Conservation (phyloP, 768 basidiomycete genomes). For the Trichaptum fuscoviolaceum region DNA sequence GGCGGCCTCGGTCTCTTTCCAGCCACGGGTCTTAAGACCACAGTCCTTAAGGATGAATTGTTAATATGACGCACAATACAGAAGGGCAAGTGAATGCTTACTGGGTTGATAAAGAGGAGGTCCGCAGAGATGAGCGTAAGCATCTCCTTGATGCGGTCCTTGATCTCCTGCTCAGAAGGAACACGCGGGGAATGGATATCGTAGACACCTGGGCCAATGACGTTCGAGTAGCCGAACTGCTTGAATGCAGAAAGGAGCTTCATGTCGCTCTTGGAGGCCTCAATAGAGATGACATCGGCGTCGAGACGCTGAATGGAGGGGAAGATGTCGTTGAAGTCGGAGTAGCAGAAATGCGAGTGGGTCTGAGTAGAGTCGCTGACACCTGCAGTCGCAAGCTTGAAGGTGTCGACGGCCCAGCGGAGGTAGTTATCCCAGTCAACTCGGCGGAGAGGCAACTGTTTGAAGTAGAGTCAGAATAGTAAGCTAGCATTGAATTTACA, state of each 20-base stretch:
- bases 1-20: slow-evolving; percentile 95
- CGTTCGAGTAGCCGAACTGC: slow-evolving; percentile 91
- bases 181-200: slow-evolving; percentile 99
- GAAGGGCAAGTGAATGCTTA: slow-evolving; percentile 24
- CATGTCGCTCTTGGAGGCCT: slow-evolving; percentile 98
- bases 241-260: slow-evolving; percentile 95
- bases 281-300: slow-evolving; percentile 98
- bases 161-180: slow-evolving; percentile 88
- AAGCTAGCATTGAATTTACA: background rate
- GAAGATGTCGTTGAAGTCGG: slow-evolving; percentile 99
- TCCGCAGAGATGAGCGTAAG: slow-evolving; percentile 74
- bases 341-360: slow-evolving; percentile 99
- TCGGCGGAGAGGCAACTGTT: slow-evolving; percentile 88
- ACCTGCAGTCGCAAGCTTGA: slow-evolving; percentile 95
- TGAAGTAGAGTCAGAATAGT: slow-evolving; percentile 12
- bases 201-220: slow-evolving; percentile 97
- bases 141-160: slow-evolving; percentile 84
- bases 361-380: slow-evolving; percentile 92
- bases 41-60: slow-evolving; percentile 57
- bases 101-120: slow-evolving; percentile 88
- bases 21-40: slow-evolving; percentile 97
- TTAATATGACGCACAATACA: slow-evolving; percentile 9
- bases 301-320: slow-evolving; percentile 94
- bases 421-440: slow-evolving; percentile 96
- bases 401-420: slow-evolving; percentile 97